Conservation (phyloP, 768 basidiomycete species). For the Tricholoma matsutake region DNA sequence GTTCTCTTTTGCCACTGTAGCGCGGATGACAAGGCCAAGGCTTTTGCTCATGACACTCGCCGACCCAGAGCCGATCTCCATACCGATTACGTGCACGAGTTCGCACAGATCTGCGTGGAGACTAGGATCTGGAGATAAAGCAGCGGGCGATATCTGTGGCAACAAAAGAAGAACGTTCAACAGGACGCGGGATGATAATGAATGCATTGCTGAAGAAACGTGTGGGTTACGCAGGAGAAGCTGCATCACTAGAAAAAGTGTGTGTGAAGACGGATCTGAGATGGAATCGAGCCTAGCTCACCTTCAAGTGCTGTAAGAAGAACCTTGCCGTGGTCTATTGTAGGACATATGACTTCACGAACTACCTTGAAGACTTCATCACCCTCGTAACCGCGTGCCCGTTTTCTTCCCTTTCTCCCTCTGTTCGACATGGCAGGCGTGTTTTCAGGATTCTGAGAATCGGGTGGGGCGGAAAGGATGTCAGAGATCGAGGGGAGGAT, state of each 20-base stretch:
- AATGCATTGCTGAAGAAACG: slow-evolving; percentile 51
- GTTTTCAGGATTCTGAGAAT: slow-evolving; percentile 22
- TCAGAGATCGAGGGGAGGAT: slow-evolving; percentile 47
- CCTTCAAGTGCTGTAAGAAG: slow-evolving; percentile 58
- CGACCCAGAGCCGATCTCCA: slow-evolving; percentile 51
- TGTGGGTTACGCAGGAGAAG: slow-evolving; percentile 47
- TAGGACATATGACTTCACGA: slow-evolving; percentile 46
- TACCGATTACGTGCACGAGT: slow-evolving; percentile 45
- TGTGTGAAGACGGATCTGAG: background rate
- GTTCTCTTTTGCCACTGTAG: slow-evolving; percentile 7
- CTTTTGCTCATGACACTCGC: slow-evolving; percentile 59
- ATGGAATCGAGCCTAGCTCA: slow-evolving; percentile 25
- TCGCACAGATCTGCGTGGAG: slow-evolving; percentile 44
- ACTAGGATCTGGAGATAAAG: slow-evolving; percentile 48
- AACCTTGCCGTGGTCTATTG: slow-evolving; percentile 46
- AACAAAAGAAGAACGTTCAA: slow-evolving; percentile 56
- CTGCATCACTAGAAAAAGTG: slow-evolving; percentile 42
- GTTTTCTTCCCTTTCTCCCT: slow-evolving; percentile 62
- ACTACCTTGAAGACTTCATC: slow-evolving; percentile 64
- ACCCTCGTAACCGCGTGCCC: slow-evolving; percentile 67
- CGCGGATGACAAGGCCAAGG: slow-evolving; percentile 49
- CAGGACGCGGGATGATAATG: slow-evolving; percentile 55
- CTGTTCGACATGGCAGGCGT: slow-evolving; percentile 23
- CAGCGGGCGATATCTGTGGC: slow-evolving; percentile 52
- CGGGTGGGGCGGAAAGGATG: slow-evolving; percentile 42